Evolutionary conservation across 192 early-diverging fungal species (phyloP).

Genomic region (Backusella mclennaniae): DNA sequence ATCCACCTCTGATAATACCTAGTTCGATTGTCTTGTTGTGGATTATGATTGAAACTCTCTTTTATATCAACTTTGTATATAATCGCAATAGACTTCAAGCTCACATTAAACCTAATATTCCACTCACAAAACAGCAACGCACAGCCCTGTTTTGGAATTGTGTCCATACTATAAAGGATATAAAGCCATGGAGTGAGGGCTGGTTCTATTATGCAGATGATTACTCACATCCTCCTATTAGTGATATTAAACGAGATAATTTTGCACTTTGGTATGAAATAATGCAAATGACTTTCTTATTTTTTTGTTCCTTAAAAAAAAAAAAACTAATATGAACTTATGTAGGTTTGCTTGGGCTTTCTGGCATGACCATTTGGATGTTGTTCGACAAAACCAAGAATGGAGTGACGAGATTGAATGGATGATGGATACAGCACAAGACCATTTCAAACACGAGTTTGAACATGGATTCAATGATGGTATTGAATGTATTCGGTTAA

Average conservation of each 20-base stretch:
- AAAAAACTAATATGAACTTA: neutral
- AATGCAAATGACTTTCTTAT: neutral
- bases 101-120: neutral
- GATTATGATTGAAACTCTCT: conserved; percentile 28
- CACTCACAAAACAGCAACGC: conserved; percentile 15
- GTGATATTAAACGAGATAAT: conserved; percentile 32
- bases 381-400: conserved; percentile 26
- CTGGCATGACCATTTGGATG: conserved; percentile 40
- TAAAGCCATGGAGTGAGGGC: conserved; percentile 27
- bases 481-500: conserved; percentile 54
- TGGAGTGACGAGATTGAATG: conserved; percentile 41
- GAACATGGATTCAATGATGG: conserved; percentile 39
- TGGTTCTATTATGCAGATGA: conserved; percentile 36
- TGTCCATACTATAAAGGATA: conserved; percentile 25
- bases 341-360: conserved; percentile 56
- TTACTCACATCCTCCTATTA: conserved; percentile 17
- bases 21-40: conserved; percentile 19
- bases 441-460: conserved; percentile 37
- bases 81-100: conserved; percentile 21
- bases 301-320: neutral
- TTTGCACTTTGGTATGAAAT: conserved; percentile 31
- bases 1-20: neutral
- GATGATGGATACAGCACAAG: conserved; percentile 40
- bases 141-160: conserved; percentile 21
- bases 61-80: conserved; percentile 31